These are phyloP conservation scores for Aureobasidium sp. DNA, from an alignment of 2,329 filamentous ascomycete species.

Conservation along the genomic window DNA sequence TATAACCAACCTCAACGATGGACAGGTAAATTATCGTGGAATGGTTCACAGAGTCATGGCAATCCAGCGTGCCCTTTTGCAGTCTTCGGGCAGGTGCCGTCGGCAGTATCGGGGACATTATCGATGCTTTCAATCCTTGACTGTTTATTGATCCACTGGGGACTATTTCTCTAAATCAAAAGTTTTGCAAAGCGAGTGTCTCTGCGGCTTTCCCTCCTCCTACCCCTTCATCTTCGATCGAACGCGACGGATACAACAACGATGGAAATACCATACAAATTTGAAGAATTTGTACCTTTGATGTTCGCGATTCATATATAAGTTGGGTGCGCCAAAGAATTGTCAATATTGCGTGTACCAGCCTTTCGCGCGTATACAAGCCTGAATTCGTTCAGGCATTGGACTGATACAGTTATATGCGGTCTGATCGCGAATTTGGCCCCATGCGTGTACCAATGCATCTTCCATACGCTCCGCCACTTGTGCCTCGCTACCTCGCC, in stretches of 20 bases:
- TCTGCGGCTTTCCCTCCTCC: not conserved
- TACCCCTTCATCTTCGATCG: not conserved
- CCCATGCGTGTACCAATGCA: not conserved
- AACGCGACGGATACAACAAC: not conserved
- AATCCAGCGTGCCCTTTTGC: no score
- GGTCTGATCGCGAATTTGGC: not conserved
- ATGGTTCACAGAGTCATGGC: no score
- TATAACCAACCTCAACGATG: no score
- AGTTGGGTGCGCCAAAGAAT: not conserved
- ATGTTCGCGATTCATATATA: not conserved
- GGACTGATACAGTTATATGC: not conserved
- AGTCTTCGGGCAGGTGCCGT: no score
- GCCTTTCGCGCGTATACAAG: not conserved
- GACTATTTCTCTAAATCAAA: no score
- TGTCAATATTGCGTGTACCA: constrained; percentile 9
- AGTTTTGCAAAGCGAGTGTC: not conserved
- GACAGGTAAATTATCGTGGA: no score
- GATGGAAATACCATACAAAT: constrained; percentile 1
- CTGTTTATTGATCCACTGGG: no score
- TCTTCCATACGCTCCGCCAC: constrained; percentile 13
- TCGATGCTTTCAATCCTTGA: no score
- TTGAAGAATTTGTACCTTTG: not conserved
- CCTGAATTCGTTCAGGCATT: constrained; percentile 5
- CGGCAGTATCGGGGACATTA: no score
- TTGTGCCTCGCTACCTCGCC: not conserved